Evolutionary conservation across 2,329 filamentous ascomycete species (phyloP).

Genomic region (Trichophyton simii): DNA sequence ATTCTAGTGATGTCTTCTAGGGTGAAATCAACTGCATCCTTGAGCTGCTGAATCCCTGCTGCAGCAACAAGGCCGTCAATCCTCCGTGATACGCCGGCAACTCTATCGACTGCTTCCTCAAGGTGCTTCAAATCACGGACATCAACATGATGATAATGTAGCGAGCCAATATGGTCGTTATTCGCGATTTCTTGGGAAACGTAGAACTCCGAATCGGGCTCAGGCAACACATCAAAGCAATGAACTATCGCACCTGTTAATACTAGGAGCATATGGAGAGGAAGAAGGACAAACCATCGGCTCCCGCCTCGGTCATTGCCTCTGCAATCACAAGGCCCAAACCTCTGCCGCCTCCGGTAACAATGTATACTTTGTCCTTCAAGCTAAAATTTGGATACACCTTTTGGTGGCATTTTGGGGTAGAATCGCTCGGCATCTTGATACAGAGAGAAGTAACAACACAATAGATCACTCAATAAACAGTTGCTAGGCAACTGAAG

Average conservation of each 20-base stretch:
- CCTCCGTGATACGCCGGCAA: slow-evolving; percentile 14
- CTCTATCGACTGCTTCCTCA: slow-evolving; percentile 13
- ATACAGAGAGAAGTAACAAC: background rate
- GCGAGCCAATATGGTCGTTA: slow-evolving; percentile 23
- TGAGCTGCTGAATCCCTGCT: slow-evolving; percentile 33
- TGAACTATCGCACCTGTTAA: slow-evolving; percentile 27
- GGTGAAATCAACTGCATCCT: slow-evolving; percentile 30
- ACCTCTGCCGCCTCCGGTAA: slow-evolving; percentile 35
- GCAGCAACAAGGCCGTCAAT: slow-evolving; percentile 33
- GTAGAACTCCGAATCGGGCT: slow-evolving; percentile 34
- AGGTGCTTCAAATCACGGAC: slow-evolving; percentile 31
- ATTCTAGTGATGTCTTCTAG: slow-evolving; percentile 32
- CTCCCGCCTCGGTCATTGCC: slow-evolving; percentile 37
- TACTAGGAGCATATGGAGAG: background rate
- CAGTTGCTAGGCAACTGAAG: background rate
- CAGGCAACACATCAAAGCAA: slow-evolving; percentile 35
- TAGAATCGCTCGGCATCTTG: slow-evolving; percentile 4
- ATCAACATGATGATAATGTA: slow-evolving; percentile 38
- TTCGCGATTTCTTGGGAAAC: slow-evolving; percentile 21
- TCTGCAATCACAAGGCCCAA: slow-evolving; percentile 35
- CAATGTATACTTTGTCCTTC: slow-evolving; percentile 28
- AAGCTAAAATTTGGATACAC: slow-evolving; percentile 38
- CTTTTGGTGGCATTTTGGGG: slow-evolving; percentile 8
- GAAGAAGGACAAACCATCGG: slow-evolving; percentile 25
- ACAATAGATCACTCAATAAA: background rate